Conservation (phyloP, 2,329 filamentous ascomycete genomes). For the Cladosporium austrohemisphaericum region DNA sequence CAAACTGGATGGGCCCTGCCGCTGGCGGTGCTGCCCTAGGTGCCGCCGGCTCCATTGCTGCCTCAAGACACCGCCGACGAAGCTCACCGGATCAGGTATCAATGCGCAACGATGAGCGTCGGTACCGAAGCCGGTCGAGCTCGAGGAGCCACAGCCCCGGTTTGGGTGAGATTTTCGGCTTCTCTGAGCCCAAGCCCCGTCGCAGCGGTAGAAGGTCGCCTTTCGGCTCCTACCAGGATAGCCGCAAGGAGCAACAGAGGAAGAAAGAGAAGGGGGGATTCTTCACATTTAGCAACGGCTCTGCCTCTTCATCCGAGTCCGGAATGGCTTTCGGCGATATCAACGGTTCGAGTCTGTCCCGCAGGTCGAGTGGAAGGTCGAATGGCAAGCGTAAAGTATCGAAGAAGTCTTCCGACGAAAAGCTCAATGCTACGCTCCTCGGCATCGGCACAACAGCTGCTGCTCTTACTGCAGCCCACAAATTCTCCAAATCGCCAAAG, state of each 20-base stretch:
- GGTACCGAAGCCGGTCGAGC: constrained; percentile 43
- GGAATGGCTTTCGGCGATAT: constrained; percentile 45
- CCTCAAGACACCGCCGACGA: constrained; percentile 18
- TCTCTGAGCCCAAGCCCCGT: constrained; percentile 14
- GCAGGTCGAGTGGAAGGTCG: constrained; percentile 16
- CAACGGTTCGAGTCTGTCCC: constrained; percentile 10
- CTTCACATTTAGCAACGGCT: constrained; percentile 47
- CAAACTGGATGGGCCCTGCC: constrained; percentile 19
- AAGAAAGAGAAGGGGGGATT: constrained; percentile 44
- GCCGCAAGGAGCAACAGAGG: constrained; percentile 23
- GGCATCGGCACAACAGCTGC: constrained; percentile 48
- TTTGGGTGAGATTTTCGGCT: constrained; percentile 25
- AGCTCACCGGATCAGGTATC: constrained; percentile 20
- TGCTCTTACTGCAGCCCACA: constrained; percentile 45
- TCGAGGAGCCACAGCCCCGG: constrained; percentile 37
- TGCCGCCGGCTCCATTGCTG: constrained; percentile 21
- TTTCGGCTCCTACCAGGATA: constrained; percentile 19
- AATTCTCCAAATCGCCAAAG: constrained; percentile 22
- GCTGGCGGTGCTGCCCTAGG: constrained; percentile 26
- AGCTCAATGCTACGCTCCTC: constrained; percentile 43
- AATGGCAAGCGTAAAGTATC: constrained; percentile 23
- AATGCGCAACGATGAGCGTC: constrained; percentile 24
- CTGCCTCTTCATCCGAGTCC: constrained; percentile 43
- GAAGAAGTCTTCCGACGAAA: constrained; percentile 43
- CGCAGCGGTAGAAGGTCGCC: constrained; percentile 13